Evolutionary conservation across 1,139 yeast genomes (phyloP).

Genomic region (Yamadazyma sp.): DNA sequence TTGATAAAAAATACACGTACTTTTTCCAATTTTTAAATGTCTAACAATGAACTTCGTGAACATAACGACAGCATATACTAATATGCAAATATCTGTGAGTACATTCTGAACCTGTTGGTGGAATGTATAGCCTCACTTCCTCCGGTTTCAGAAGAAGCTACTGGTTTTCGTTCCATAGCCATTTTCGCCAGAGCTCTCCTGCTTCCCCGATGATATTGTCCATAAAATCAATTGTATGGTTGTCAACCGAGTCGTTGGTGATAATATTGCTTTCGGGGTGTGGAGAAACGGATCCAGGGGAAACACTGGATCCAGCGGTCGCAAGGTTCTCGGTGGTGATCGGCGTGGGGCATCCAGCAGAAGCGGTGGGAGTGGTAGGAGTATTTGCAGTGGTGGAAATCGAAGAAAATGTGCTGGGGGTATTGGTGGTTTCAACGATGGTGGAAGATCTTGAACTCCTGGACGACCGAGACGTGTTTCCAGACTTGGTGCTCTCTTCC

Average conservation of each 20-base stretch:
- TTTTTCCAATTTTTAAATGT: too few species aligned
- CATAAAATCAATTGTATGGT: slow-evolving; percentile 53
- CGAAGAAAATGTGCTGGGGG: slow-evolving; percentile 3
- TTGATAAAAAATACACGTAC: too few species aligned
- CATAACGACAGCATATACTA: too few species aligned
- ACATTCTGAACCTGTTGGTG: too few species aligned
- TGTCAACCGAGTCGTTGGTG: slow-evolving; percentile 35
- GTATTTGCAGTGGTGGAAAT: not conserved
- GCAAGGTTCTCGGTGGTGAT: not conserved
- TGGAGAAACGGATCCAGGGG: slow-evolving; percentile 5
- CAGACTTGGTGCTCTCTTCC: slow-evolving; percentile 13
- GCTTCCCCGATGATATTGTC: slow-evolving; percentile 75
- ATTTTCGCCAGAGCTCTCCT: slow-evolving; percentile 85
- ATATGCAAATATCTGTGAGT: too few species aligned
- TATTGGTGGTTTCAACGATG: not conserved
- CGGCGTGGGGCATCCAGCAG: not conserved
- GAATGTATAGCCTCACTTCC: too few species aligned
- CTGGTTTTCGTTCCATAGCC: slow-evolving; percentile 65
- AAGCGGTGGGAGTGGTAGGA: not conserved
- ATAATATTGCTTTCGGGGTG: slow-evolving; percentile 20
- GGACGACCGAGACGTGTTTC: not conserved
- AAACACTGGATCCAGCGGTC: not conserved
- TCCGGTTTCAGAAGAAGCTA: not conserved
- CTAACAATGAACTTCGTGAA: too few species aligned
- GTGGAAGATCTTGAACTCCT: slow-evolving; percentile 17